phyloP scores from a whole-genome alignment of 371 early-diverging fungal species.

The Zychaea mexicana region DNA sequence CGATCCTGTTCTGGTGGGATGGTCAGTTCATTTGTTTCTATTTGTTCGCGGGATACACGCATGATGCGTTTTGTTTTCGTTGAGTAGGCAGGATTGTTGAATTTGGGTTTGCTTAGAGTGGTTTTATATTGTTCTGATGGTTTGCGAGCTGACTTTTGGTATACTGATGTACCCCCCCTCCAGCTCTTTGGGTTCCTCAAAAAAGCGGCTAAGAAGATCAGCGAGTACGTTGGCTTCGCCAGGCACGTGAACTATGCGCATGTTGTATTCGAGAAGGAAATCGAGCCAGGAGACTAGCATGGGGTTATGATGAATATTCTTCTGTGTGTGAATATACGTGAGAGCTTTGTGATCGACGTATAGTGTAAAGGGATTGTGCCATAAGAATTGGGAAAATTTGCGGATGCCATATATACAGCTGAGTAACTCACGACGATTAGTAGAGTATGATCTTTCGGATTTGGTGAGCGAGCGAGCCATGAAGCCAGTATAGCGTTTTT shows the following conservation, averaged over 20 bases:
- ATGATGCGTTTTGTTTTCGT: too few species aligned
- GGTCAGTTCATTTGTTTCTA: too few species aligned
- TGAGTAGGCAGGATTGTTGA: too few species aligned
- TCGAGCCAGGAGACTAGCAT: conserved; percentile 31
- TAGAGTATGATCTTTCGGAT: conserved; percentile 12
- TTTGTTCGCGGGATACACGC: too few species aligned
- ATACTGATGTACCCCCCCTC: conserved; percentile 10
- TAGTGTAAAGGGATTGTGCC: conserved; percentile 23
- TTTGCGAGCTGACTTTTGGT: neutral
- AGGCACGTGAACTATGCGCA: conserved; percentile 22
- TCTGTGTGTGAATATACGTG: conserved; percentile 20
- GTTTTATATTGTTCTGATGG: too few species aligned
- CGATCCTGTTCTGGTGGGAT: too few species aligned
- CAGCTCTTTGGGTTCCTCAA: conserved; percentile 18
- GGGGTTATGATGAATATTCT: conserved; percentile 14
- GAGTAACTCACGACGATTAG: conserved; percentile 16
- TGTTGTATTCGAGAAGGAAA: conserved; percentile 18
- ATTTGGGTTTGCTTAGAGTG: too few species aligned
- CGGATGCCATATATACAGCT: conserved; percentile 16
- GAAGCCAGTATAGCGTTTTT: conserved; percentile 23
- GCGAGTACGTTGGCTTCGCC: conserved; percentile 25
- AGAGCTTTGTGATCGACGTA: conserved; percentile 27
- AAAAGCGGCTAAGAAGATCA: conserved; percentile 22
- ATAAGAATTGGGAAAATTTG: conserved; percentile 27
- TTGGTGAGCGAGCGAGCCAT: conserved; percentile 9